Evolutionary conservation across 2,329 filamentous ascomycete species (phyloP), one percentile per base, ranked within the genome.

Genomic region (Ophiostoma tasmaniense): DNA sequence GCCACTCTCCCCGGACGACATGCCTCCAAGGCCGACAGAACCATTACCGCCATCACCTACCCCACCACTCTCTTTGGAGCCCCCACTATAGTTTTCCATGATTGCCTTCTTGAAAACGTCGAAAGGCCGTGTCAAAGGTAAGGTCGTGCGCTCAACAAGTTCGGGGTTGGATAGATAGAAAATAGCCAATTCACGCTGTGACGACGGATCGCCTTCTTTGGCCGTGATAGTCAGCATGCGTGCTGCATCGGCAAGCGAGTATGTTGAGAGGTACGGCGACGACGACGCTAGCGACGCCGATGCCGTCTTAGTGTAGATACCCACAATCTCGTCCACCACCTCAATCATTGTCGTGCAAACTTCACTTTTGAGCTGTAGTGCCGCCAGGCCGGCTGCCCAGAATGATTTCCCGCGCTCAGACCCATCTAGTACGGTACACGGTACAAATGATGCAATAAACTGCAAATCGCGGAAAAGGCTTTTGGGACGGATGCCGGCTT

Each of bases 81-180:
- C 75, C 70, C 72, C 74, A 70, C 71, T 74, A 70, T 86, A 87
- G 75, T 85, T 85, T 70, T 90, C 91, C 84, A 96, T 92, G 74
- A 95, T 87, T 69, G 92, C 87, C 73, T 90, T 90, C 79, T 94
- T 95, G 81, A 98, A 98, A 0, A 96, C 93, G 75, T 97, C 93
- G 30, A 89, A 85, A 0, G 93, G 91, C 75, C 90, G 90, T 20
- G 91, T 91, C 67, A 98, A 84, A 1, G 95, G 95, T 59, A 96
- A 82, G 0, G 93, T 92, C 10, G 92, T 90, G 30, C 91, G 86
- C 73, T 87, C 85, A 14, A 97, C 87, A 20, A 95, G 85, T 76
- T 97, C 92, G 0, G 95, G 93, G 73, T 96, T 90, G 0, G 92
- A 95, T 52, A 99, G 85, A 77, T 97, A 98, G 75, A 98, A 90